A percentile compares a stretch with the other conserved stretches of the same genome.
phyloP scores from a whole-genome alignment of 257 asterid genomes.

The Thymus quinquecostatus region DNA sequence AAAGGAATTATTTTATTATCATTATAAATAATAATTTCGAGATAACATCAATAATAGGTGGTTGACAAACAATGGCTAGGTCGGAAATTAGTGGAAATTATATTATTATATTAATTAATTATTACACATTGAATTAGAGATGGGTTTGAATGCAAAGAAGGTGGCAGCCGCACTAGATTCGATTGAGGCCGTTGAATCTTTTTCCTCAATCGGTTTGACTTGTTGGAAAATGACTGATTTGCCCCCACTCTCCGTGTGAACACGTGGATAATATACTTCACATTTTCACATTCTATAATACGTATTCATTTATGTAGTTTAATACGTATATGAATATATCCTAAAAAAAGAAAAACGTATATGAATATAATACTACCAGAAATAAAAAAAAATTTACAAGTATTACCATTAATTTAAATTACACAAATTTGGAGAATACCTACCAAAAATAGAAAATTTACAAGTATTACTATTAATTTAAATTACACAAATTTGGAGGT shows the following conservation, averaged over 20 bases:
- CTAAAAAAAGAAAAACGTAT: no score
- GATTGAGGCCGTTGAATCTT: slow-evolving; percentile 10
- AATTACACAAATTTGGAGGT: neutral
- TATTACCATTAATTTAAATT: neutral
- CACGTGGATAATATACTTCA: neutral
- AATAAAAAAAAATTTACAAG: no score
- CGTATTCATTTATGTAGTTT: no score
- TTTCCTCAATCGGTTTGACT: neutral
- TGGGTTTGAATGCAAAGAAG: neutral
- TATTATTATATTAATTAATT: neutral
- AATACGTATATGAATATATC: no score
- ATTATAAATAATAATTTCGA: no score
- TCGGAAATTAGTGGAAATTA: neutral
- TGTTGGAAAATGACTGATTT: neutral
- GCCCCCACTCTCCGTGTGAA: neutral
- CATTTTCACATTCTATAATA: neutral
- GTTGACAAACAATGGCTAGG: no score
- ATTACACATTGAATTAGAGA: neutral
- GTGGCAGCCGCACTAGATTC: slow-evolving; percentile 23
- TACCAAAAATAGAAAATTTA: no score
- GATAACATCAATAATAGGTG: no score
- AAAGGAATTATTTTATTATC: neutral
- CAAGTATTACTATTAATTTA: neutral
- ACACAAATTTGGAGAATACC: neutral
- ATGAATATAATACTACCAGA: no score